Conservation (phyloP, 129 eudicot species). For the Flaveria brownii region DNA sequence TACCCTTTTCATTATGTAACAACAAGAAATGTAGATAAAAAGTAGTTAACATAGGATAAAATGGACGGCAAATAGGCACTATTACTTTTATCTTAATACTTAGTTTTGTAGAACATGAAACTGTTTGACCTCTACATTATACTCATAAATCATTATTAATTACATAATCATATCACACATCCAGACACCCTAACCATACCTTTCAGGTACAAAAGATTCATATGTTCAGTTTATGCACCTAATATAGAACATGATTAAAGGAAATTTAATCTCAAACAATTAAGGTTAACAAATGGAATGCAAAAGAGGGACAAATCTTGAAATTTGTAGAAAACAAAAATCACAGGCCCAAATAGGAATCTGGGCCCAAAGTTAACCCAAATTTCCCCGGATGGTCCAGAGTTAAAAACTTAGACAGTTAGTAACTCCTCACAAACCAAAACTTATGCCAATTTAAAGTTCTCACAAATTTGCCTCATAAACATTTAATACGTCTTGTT, state of each 20-base stretch:
- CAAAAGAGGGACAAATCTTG: background rate
- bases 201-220: background rate
- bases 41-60: background rate
- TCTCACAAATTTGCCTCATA: background rate
- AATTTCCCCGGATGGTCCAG: background rate
- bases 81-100: background rate
- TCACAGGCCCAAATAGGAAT: background rate
- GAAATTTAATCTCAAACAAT: constrained; percentile 2
- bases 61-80: background rate
- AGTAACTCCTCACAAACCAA: background rate
- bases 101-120: background rate
- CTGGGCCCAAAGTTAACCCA: background rate
- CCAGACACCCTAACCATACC: background rate
- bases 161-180: background rate
- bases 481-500: too few relatives aligned
- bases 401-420: too few relatives aligned
- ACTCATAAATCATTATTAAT: background rate
- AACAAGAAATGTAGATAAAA: background rate
- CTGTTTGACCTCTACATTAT: background rate
- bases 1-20: background rate
- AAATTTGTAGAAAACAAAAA: too few relatives aligned
- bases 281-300: background rate
- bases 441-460: background rate
- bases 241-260: background rate
- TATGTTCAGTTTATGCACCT: background rate